Evolutionary conservation across 257 asterid species (phyloP), one percentile per base, ranked within the genome.

Genomic region (Gentiana macrophylla): DNA sequence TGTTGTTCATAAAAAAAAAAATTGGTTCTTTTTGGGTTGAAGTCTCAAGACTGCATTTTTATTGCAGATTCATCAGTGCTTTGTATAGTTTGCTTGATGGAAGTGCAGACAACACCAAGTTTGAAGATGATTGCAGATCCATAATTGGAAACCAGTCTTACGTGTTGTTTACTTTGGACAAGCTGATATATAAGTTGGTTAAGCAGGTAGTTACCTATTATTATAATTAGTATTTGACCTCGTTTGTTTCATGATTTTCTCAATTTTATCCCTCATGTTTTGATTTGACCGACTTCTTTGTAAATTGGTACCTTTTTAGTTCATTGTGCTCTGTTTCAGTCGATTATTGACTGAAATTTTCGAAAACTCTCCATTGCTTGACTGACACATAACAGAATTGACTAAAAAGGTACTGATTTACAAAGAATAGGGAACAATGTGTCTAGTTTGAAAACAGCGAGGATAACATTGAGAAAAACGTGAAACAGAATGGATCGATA

Each of bases 91-190:
- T 92, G 72, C 95, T 92, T 10, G 95, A 89, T 73, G 99, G 99
- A 66, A 83, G 97, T 61, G 72, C 80, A 60, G 99, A 92, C 66
- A 92, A 88, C 70, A 15, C 94, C 35, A 89, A 84, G 76, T 92
- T 81, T 36, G 99, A 92, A 79, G 97, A 92, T 67, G 99, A 92
- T 59, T 92, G 97, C 53, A 94, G 97, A 56, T 78, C 92, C 37
- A 66, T 89, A 59, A 82, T 92, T 72, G 99, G 99, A 61, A 92
- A 92, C 64, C 94, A 83, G 67, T 83, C 99, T 32, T 92, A 88
- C 67, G 80, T 85, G 64, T 80, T 92, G 4, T 92, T 92, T 74
- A 92, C 99, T 37, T 73, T 92, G 81, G 99, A 92, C 79, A 92
- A 86, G 79, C 68, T 89, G 69, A 83, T 92, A 62, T 88, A 79